phyloP scores from a whole-genome alignment of 2,329 filamentous ascomycete genomes.

The Huntiella moniliformis region DNA sequence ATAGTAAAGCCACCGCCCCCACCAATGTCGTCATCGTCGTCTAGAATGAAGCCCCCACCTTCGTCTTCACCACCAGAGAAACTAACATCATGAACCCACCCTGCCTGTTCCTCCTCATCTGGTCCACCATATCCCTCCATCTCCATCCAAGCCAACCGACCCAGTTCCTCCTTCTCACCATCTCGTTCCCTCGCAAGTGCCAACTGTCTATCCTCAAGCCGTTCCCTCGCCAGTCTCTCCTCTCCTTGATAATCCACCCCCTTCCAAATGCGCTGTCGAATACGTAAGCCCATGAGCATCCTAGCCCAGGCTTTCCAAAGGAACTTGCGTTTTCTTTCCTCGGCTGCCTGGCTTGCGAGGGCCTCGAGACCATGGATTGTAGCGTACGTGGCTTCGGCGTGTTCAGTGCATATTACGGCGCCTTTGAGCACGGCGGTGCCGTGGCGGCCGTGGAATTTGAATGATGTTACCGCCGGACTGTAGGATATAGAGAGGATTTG shows the following conservation, averaged over 20 bases:
- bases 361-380: slow-evolving; percentile 51
- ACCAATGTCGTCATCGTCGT: neutral
- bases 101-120: neutral
- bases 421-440: slow-evolving; percentile 72
- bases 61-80: slow-evolving; percentile 4
- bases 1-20: neutral
- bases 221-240: neutral
- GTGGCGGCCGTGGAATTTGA: slow-evolving; percentile 67
- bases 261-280: slow-evolving; percentile 45
- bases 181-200: neutral
- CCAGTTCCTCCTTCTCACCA: neutral
- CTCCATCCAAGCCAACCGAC: slow-evolving; percentile 1
- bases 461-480: slow-evolving; percentile 76
- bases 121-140: neutral
- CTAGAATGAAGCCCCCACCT: slow-evolving; percentile 4
- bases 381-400: slow-evolving; percentile 50
- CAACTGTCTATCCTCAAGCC: neutral
- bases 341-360: slow-evolving; percentile 42
- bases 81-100: neutral
- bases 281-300: slow-evolving; percentile 59
- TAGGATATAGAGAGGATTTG: slow-evolving; percentile 64
- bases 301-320: slow-evolving; percentile 48
- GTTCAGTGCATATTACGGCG: slow-evolving; percentile 54
- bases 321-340: slow-evolving; percentile 53
- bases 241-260: slow-evolving; percentile 13